Conservation (phyloP, 2,329 filamentous ascomycete genomes). For the Penicillium crustosum region DNA sequence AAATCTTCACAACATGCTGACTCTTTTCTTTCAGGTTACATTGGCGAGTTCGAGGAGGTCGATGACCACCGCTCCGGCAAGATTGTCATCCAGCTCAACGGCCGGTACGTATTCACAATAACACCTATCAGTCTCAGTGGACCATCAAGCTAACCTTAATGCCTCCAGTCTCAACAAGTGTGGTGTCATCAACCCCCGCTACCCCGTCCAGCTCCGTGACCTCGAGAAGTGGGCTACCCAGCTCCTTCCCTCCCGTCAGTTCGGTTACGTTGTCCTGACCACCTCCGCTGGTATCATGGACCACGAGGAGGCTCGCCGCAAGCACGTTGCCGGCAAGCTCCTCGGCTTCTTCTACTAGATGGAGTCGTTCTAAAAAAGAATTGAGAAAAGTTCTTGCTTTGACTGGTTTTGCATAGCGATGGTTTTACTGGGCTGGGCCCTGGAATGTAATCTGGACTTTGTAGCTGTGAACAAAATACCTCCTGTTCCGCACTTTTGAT, state of each 20-base stretch:
- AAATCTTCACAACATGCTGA: slow-evolving; percentile 87
- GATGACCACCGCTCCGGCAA: slow-evolving; percentile 99
- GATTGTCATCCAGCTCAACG: slow-evolving; percentile 99
- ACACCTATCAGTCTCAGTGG: not conserved
- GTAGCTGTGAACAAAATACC: slow-evolving; percentile 24
- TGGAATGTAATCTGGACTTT: slow-evolving; percentile 28
- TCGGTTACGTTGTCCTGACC: slow-evolving; percentile 98
- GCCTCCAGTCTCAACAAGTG: slow-evolving; percentile 80
- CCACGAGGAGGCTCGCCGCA: slow-evolving; percentile 98
- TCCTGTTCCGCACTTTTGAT: slow-evolving; percentile 17
- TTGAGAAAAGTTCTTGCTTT: slow-evolving; percentile 32
- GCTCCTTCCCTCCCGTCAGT: slow-evolving; percentile 98
- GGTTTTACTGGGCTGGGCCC: slow-evolving; percentile 19
- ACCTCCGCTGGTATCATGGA: slow-evolving; percentile 99
- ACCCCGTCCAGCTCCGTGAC: slow-evolving; percentile 97
- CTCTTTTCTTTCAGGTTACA: slow-evolving; percentile 70
- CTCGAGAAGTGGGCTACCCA: slow-evolving; percentile 99
- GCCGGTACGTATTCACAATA: slow-evolving; percentile 58
- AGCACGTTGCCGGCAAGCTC: slow-evolving; percentile 99
- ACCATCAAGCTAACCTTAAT: slow-evolving; percentile 15
- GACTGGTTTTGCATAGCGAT: slow-evolving; percentile 25
- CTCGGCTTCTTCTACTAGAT: slow-evolving; percentile 98
- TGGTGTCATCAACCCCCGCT: slow-evolving; percentile 97
- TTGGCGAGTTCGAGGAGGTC: slow-evolving; percentile 99
- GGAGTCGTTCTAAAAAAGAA: slow-evolving; percentile 25